Evolutionary conservation across 2,329 filamentous ascomycete species (phyloP), one percentile per base, ranked within the genome.

Genomic region (Aspergillus quadricinctus): DNA sequence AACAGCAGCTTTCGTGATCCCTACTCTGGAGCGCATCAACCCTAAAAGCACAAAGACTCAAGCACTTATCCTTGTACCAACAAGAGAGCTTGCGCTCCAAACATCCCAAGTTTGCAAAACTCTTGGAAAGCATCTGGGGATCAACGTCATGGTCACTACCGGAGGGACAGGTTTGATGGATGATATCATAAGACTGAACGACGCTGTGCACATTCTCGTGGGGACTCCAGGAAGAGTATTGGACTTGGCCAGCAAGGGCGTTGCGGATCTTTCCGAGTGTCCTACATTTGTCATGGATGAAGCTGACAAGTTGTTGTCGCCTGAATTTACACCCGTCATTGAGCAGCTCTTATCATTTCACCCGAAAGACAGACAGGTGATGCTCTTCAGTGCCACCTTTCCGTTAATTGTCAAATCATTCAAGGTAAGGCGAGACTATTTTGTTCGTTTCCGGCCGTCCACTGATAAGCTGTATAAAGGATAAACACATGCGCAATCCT

Each of bases 201-300:
- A 99, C 65, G 83, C 93, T 53, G 93, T 99, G 65, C 94, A 99
- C 78, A 93, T 99, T 73, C 89, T 99, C 71, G 94, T 99, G 69
- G 94, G 94, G 72, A 99, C 94, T 55, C 94, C 94, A 35, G 94
- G 94, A 63, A 86, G 94, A 81, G 97, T 99, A 68, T 85, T 97
- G 61, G 94, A 99, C 79, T 80, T 99, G 65, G 93, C 94, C 57
- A 92, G 92, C 74, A 97, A 99, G 80, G 92, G 90, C 63, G 92
- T 99, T 58, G 94, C 94, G 61, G 94, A 99, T 76, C 83, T 99
- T 50, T 95, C 92, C 68, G 89, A 95, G 77, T 97, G 94, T 73
- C 88, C 92, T 67, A 97, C 95, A 71, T 99, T 99, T 73, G 91
- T 99, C 78, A 99, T 99, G 94, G 94, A 99, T 70, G 94, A 99